Percentiles rank a stretch among this genome's conserved stretches.
Evolutionary conservation across 1,284 basidiomycete genomes (phyloP).

Genomic region (Pascua sp.): DNA sequence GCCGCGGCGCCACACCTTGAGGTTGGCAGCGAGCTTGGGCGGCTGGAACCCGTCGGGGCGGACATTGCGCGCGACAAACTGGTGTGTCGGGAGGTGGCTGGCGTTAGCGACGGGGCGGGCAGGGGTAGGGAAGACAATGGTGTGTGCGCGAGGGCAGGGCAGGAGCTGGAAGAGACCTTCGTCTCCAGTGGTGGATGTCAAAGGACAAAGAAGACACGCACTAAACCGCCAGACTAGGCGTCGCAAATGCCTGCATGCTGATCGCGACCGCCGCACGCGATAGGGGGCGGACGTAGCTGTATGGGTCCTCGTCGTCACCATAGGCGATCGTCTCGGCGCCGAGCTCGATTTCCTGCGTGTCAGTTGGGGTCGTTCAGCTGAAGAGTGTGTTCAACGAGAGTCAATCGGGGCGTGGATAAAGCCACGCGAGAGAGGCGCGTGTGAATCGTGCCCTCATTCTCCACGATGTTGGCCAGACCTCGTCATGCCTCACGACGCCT

Average conservation of each 20-base stretch:
- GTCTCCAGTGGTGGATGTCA: neutral
- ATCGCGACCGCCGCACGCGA: constrained; percentile 45
- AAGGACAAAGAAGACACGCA: constrained; percentile 18
- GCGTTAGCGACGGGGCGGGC: neutral
- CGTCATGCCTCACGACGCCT: neutral
- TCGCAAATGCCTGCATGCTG: constrained; percentile 40
- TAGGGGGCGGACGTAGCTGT: constrained; percentile 48
- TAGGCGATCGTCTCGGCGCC: constrained; percentile 42
- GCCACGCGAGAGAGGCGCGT: neutral
- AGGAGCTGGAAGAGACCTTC: neutral
- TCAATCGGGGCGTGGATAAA: neutral
- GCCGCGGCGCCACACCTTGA: constrained; percentile 38
- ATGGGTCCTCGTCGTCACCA: constrained; percentile 42
- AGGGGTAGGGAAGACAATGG: neutral
- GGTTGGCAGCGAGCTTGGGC: constrained; percentile 32
- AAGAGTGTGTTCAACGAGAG: neutral
- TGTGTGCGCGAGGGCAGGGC: no score
- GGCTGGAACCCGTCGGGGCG: constrained; percentile 29
- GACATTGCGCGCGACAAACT: constrained; percentile 39
- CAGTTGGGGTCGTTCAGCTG: neutral
- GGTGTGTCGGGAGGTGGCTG: constrained; percentile 44
- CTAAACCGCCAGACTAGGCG: constrained; percentile 49
- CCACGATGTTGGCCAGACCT: no score
- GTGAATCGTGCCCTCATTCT: no score
- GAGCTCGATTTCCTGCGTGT: constrained; percentile 38